A percentile compares a stretch with the other conserved stretches of the same genome.
Evolutionary conservation across 176 grass and related monocot genomes (phyloP).

Genomic region (Musa schizocarpa): DNA sequence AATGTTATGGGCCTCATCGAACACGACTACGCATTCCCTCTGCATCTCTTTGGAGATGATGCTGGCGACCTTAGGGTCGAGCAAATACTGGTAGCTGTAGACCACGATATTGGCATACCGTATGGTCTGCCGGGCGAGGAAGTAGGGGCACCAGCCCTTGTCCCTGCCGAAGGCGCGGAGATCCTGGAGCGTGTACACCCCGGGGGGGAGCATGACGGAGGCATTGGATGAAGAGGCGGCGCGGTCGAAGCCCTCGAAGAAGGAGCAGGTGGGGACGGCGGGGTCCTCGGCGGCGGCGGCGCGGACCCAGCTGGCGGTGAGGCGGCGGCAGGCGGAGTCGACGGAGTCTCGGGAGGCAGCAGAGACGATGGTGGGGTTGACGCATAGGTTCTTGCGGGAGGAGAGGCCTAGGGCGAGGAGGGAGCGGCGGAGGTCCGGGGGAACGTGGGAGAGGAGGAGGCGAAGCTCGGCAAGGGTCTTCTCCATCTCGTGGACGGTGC

Average conservation of each 20-base stretch:
- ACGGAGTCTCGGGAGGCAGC: conserved; percentile 65
- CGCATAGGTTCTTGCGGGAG: conserved; percentile 84
- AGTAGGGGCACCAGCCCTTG: conserved; percentile 70
- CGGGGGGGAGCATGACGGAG: conserved; percentile 50
- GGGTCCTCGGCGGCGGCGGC: conserved; percentile 47
- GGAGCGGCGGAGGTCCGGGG: conserved; percentile 22
- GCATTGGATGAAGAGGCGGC: conserved; percentile 41
- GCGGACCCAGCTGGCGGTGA: conserved; percentile 88
- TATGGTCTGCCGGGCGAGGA: conserved; percentile 85
- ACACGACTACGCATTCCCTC: conserved; percentile 76
- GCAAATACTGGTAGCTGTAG: conserved; percentile 93
- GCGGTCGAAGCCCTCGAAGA: conserved; percentile 73
- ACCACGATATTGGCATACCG: conserved; percentile 81
- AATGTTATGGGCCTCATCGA: conserved; percentile 96
- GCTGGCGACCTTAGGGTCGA: conserved; percentile 86
- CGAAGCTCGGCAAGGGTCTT: conserved; percentile 86
- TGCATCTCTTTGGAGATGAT: conserved; percentile 93
- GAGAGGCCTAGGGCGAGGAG: conserved; percentile 77
- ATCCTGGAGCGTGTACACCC: conserved; percentile 77
- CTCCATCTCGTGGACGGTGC: conserved; percentile 99
- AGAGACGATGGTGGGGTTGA: conserved; percentile 63
- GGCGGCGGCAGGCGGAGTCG: conserved; percentile 76
- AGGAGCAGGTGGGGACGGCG: conserved; percentile 44
- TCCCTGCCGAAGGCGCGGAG: conserved; percentile 61
- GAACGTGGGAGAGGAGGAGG: conserved; percentile 58